phyloP scores from a whole-genome alignment of 768 basidiomycete genomes.

The Termitomyces sp. region DNA sequence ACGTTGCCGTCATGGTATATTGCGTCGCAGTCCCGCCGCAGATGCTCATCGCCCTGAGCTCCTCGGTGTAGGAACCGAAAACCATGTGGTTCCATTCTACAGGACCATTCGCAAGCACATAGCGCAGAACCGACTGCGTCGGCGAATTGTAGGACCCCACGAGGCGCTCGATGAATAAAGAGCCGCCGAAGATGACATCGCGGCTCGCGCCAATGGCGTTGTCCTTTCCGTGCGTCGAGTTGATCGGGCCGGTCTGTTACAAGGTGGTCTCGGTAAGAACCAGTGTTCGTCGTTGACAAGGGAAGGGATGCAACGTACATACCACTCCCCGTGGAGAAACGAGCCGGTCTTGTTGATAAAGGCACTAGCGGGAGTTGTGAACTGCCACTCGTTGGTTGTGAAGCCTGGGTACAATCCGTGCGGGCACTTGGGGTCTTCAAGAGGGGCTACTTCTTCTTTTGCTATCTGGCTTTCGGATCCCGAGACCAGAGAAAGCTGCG shows the following conservation, averaged over 20 bases:
- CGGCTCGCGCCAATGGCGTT: slow-evolving; percentile 7
- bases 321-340: slow-evolving; percentile 7
- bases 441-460: not conserved
- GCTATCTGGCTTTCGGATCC: not conserved
- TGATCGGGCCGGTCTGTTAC: slow-evolving; percentile 3
- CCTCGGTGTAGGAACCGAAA: slow-evolving; percentile 3
- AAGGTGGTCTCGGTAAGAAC: not conserved
- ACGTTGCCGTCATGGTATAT: not conserved
- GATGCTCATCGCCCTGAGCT: slow-evolving; percentile 4
- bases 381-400: not conserved
- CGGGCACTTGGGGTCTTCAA: slow-evolving; percentile 1
- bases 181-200: not conserved
- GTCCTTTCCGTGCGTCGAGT: slow-evolving; percentile 6
- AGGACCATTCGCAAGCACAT: not conserved
- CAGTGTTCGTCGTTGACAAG: not conserved
- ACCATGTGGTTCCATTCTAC: not conserved
- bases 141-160: not conserved
- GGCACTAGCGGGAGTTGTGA: not conserved
- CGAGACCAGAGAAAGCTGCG: not conserved
- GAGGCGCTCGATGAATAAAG: slow-evolving; percentile 2
- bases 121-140: not conserved
- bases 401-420: not conserved
- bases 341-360: slow-evolving; percentile 1
- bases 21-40: slow-evolving; percentile 8
- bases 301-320: slow-evolving; percentile 1